These are phyloP conservation scores for Coemansia furcata DNA, from an alignment of 192 early-diverging fungal species.

Conservation along the genomic window DNA sequence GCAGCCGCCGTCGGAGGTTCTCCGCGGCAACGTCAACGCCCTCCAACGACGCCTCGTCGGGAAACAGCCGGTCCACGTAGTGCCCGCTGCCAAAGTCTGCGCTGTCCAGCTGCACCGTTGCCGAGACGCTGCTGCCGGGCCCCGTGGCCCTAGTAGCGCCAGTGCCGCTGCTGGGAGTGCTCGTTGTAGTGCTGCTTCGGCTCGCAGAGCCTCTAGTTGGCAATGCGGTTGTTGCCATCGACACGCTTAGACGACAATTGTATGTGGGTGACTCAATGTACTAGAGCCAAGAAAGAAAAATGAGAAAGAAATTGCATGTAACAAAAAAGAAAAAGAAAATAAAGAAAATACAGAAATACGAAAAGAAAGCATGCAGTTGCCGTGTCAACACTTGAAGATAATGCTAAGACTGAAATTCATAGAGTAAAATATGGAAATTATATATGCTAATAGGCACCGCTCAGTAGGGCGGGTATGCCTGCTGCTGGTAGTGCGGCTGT, in stretches of 20 bases:
- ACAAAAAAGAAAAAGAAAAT: background rate
- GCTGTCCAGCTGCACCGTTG: constrained; percentile 15
- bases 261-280: background rate
- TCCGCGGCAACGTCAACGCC: constrained; percentile 62
- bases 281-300: background rate
- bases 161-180: background rate
- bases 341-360: background rate
- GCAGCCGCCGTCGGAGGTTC: constrained; percentile 62
- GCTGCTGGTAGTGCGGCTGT: constrained; percentile 21
- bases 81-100: constrained; percentile 67
- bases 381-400: background rate
- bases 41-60: constrained; percentile 53
- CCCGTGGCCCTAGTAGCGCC: background rate
- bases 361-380: background rate
- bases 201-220: background rate
- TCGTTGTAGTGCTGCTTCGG: background rate
- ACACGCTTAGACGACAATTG: background rate
- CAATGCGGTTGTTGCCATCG: background rate
- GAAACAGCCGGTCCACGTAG: constrained; percentile 81
- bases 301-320: constrained; percentile 2
- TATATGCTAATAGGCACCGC: background rate
- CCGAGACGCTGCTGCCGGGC: background rate
- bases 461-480: constrained; percentile 42
- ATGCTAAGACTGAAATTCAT: background rate
- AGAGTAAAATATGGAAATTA: background rate